phyloP scores from a whole-genome alignment of 306 rosid genomes.

The Corylus americana region DNA sequence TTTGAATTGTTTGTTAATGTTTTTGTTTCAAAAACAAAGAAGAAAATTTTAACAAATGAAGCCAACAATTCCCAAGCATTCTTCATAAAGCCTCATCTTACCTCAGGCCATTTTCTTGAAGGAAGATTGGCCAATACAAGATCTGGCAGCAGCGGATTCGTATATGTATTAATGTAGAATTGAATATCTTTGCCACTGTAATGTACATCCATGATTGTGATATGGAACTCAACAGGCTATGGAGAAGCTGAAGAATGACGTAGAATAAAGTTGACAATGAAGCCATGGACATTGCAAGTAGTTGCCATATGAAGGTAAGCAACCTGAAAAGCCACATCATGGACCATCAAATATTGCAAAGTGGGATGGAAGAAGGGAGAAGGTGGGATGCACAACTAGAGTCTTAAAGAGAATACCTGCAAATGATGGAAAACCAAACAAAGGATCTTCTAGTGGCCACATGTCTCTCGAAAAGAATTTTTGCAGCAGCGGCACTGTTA shows the following conservation, averaged over 20 bases:
- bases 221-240: slow-evolving; percentile 38
- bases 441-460: slow-evolving; percentile 45
- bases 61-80: slow-evolving; percentile 9
- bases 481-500: slow-evolving; percentile 68
- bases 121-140: slow-evolving; percentile 88
- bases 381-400: slow-evolving; percentile 1
- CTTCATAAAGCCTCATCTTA: slow-evolving; percentile 34
- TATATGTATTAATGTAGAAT: slow-evolving; percentile 59
- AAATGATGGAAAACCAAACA: slow-evolving; percentile 36
- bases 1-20: too few species aligned
- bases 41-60: too few species aligned
- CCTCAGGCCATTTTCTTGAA: slow-evolving; percentile 74
- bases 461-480: slow-evolving; percentile 42
- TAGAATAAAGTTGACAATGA: slow-evolving; percentile 65
- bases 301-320: slow-evolving; percentile 48
- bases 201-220: slow-evolving; percentile 59
- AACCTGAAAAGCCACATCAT: slow-evolving; percentile 60
- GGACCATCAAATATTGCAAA: slow-evolving; percentile 33
- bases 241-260: slow-evolving; percentile 58
- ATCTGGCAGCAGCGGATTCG: slow-evolving; percentile 76
- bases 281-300: slow-evolving; percentile 64
- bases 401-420: slow-evolving; percentile 43
- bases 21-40: too few species aligned
- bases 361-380: background rate
- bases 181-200: slow-evolving; percentile 49